Conservation (phyloP, 768 basidiomycete genomes). For the Amanita brunnescens region DNA sequence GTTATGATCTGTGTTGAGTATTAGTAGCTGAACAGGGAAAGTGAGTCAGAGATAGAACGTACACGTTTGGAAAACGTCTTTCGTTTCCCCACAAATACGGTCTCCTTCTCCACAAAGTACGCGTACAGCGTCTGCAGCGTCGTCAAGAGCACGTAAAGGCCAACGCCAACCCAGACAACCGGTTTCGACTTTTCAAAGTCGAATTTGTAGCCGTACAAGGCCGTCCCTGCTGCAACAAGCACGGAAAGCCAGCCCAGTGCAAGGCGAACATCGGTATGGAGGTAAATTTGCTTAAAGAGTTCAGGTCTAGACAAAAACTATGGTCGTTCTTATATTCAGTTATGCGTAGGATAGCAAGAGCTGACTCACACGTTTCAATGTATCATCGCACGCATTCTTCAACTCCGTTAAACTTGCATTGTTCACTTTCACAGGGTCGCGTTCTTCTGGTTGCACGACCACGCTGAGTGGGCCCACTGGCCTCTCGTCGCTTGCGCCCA, state of each 20-base stretch:
- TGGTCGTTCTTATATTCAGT: neutral
- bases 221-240: slow-evolving; percentile 72
- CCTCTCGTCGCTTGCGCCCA: slow-evolving; percentile 22
- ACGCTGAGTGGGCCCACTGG: slow-evolving; percentile 50
- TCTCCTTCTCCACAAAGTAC: slow-evolving; percentile 79
- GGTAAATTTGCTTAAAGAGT: slow-evolving; percentile 78
- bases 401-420: slow-evolving; percentile 48
- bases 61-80: slow-evolving; percentile 86
- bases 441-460: slow-evolving; percentile 30
- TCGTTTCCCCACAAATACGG: slow-evolving; percentile 82
- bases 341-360: neutral
- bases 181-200: slow-evolving; percentile 89
- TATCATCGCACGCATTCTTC: slow-evolving; percentile 78
- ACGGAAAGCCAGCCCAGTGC: slow-evolving; percentile 83
- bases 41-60: slow-evolving; percentile 16
- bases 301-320: slow-evolving; percentile 77
- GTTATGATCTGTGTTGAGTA: slow-evolving; percentile 73
- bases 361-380: slow-evolving; percentile 68
- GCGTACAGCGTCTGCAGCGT: slow-evolving; percentile 68
- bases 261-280: slow-evolving; percentile 84
- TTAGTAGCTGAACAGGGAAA: slow-evolving; percentile 4
- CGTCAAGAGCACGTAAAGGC: slow-evolving; percentile 61
- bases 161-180: slow-evolving; percentile 70
- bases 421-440: slow-evolving; percentile 56
- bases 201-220: slow-evolving; percentile 76